A percentile compares a stretch with the other conserved stretches of the same genome.
phyloP scores from a whole-genome alignment of 2,329 filamentous ascomycete species.

The Pseudocercospora macadamiae region DNA sequence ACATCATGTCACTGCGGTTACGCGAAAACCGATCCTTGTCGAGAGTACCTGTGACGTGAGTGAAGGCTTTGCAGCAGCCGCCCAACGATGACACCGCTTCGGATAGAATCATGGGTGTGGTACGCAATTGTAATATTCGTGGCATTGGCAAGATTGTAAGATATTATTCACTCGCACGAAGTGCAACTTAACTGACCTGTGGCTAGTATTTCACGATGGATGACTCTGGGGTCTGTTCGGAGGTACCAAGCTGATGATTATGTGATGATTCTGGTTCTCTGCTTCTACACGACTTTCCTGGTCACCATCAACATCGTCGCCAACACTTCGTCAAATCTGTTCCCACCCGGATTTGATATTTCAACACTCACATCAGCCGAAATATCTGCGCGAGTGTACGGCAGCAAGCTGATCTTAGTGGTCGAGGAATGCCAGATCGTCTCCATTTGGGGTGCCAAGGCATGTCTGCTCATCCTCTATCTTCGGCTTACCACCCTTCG shows the following conservation, averaged over 20 bases:
- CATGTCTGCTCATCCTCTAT: slow-evolving; percentile 44
- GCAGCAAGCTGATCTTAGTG: slow-evolving; percentile 44
- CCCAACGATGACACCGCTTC: slow-evolving; percentile 39
- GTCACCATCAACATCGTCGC: slow-evolving; percentile 50
- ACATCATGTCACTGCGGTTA: too few species aligned
- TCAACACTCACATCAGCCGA: slow-evolving; percentile 37
- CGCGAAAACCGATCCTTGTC: too few species aligned
- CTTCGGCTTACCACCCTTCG: slow-evolving; percentile 41
- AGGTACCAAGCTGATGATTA: slow-evolving; percentile 61
- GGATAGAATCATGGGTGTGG: slow-evolving; percentile 49
- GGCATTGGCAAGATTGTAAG: slow-evolving; percentile 48
- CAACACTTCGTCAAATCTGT: slow-evolving; percentile 46
- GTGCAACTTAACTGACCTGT: background rate
- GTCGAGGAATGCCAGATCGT: slow-evolving; percentile 44
- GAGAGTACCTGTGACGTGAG: slow-evolving; percentile 13
- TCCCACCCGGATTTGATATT: slow-evolving; percentile 52
- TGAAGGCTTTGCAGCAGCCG: background rate
- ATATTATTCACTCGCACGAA: too few species aligned
- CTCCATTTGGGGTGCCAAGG: slow-evolving; percentile 44
- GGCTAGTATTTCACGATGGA: slow-evolving; percentile 46
- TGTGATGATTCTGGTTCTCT: slow-evolving; percentile 57
- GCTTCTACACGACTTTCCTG: slow-evolving; percentile 55
- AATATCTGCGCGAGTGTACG: slow-evolving; percentile 34
- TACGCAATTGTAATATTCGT: slow-evolving; percentile 42
- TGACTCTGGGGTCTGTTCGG: slow-evolving; percentile 51